Conservation (phyloP, 2,329 filamentous ascomycete genomes). For the Cryoendolithus antarcticus region DNA sequence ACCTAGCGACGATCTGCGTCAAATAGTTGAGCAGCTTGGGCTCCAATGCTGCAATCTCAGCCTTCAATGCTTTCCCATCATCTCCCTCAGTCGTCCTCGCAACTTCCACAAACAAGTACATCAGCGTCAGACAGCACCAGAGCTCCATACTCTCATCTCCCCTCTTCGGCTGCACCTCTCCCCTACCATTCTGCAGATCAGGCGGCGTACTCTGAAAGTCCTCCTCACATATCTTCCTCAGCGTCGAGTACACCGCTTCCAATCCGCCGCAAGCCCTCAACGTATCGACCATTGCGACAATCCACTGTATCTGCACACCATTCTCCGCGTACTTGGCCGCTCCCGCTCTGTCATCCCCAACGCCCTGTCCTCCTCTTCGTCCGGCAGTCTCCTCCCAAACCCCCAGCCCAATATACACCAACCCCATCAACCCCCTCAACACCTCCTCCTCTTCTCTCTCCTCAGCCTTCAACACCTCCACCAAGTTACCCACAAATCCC, state of each 20-base stretch:
- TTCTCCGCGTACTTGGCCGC: constrained; percentile 22
- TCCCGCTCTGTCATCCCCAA: constrained; percentile 12
- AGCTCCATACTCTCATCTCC: constrained; percentile 28
- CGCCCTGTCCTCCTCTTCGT: constrained; percentile 13
- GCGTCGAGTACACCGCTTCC: constrained; percentile 26
- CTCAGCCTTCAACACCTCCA: constrained; percentile 23
- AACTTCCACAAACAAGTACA: constrained; percentile 38
- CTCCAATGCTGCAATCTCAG: constrained; percentile 22
- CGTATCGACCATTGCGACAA: constrained; percentile 31
- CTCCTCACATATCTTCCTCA: constrained; percentile 22
- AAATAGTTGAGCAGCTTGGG: constrained; percentile 62
- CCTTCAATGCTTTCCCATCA: constrained; percentile 16
- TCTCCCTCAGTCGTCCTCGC: constrained; percentile 22
- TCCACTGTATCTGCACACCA: constrained; percentile 31
- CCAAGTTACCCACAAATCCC: constrained; percentile 42
- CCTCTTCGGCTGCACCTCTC: constrained; percentile 15
- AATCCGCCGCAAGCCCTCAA: constrained; percentile 30
- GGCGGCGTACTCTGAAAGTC: constrained; percentile 13
- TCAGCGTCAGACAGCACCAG: constrained; percentile 37
- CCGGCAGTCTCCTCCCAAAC: constrained; percentile 40
- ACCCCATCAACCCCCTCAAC: constrained; percentile 26
- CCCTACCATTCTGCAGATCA: constrained; percentile 12
- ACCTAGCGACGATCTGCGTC: constrained; percentile 43
- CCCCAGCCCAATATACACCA: constrained; percentile 36
- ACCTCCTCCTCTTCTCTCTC: constrained; percentile 21